A percentile compares a stretch with the other conserved stretches of the same genome.
These are phyloP conservation scores for Ceratocystis variospora DNA, from an alignment of 2,329 filamentous ascomycete genomes.

Conservation along the genomic window DNA sequence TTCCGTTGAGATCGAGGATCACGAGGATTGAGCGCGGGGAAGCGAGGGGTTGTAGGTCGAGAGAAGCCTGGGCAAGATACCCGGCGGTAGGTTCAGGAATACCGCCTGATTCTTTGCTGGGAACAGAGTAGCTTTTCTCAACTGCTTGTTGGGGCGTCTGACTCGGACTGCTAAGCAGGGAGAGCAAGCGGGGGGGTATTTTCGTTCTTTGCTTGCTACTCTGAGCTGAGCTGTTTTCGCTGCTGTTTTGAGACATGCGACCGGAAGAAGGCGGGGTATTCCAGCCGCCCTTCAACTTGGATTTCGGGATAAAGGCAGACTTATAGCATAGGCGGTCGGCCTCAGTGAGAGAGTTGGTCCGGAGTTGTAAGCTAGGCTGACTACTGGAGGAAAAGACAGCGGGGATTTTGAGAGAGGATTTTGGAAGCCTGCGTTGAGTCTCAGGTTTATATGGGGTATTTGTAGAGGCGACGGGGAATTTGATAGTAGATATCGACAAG, in stretches of 20 bases:
- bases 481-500: background rate
- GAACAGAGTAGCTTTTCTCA: conserved; percentile 18
- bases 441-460: background rate
- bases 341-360: background rate
- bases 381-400: background rate
- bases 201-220: too few species aligned
- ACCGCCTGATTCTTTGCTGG: conserved; percentile 37
- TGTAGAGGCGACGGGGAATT: background rate
- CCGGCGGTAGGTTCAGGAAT: conserved; percentile 44
- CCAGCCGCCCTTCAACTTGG: background rate
- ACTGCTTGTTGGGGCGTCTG: background rate
- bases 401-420: background rate
- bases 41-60: conserved; percentile 30
- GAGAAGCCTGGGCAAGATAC: conserved; percentile 46
- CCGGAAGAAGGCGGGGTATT: background rate
- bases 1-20: conserved; percentile 87
- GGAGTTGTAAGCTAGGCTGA: background rate
- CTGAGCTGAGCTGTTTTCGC: background rate
- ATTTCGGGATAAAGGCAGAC: background rate
- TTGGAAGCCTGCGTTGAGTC: background rate
- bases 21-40: conserved; percentile 55
- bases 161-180: too few species aligned
- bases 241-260: background rate
- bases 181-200: too few species aligned
- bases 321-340: background rate